Evolutionary conservation across 257 asterid species (phyloP).

Genomic region (Solanum commersonii): DNA sequence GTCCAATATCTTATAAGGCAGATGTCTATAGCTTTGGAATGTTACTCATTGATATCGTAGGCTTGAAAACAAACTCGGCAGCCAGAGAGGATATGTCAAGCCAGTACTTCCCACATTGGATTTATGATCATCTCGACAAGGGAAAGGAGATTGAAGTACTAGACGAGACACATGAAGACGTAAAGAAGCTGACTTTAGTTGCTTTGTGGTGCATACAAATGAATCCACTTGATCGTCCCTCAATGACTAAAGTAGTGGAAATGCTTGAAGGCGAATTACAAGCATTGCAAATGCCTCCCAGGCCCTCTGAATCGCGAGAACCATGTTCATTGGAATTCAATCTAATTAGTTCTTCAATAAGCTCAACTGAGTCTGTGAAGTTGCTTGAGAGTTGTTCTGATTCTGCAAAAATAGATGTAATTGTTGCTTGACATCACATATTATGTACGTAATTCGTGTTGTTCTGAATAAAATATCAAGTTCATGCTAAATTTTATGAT

Average conservation of each 20-base stretch:
- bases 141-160: not conserved
- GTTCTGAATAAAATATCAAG: not conserved
- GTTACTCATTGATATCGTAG: constrained; percentile 10
- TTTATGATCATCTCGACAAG: not conserved
- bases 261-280: constrained; percentile 8
- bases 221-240: constrained; percentile 8
- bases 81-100: constrained; percentile 1
- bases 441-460: not conserved
- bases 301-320: not conserved
- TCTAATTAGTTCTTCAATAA: not conserved
- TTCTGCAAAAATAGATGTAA: not conserved
- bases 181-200: constrained; percentile 2
- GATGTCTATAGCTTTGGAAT: constrained; percentile 22
- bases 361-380: not conserved
- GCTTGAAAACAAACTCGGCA: constrained; percentile 1
- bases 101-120: constrained; percentile 6
- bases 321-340: not conserved
- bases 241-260: constrained; percentile 3
- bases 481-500: not conserved
- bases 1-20: constrained; percentile 9
- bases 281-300: not conserved
- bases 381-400: not conserved
- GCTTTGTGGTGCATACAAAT: constrained; percentile 16
- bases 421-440: not conserved
- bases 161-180: not conserved